Base-by-base conservation (phyloP, 1,284 basidiomycete species). In the Testicularia cyperi region DNA sequence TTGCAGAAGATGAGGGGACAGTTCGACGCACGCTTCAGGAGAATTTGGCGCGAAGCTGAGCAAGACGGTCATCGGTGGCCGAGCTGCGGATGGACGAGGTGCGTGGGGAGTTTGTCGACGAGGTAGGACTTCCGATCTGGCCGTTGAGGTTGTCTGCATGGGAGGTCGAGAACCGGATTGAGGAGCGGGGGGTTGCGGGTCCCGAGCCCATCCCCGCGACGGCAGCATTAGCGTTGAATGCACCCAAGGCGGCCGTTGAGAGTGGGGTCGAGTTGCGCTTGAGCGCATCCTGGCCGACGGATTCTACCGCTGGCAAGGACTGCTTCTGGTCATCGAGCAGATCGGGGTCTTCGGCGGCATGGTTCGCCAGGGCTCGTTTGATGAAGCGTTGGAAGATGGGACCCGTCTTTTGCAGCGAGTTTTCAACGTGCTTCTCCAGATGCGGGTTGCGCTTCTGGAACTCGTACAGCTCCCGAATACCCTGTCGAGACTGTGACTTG, bases 381-480 rank as follows among this genome's bases (percentile, higher is more conserved):
- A 80, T 75, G 57, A 79, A 80, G 0, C 70, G 48, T 49, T 80
- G 78, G 68, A 80, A 80, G 56, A 78, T 78, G 7, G 74, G 75
- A 1, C 79, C 79, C 2, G 79, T 79, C 19, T 73, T 75, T 21
- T 78, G 69, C 53, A 79, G 72, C 55, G 74, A 75, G 28, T 69
- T 67, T 41, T 77, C 88, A 14, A 96, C 89, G 47, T 87, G 86
- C 5, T 83, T 80, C 69, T 86, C 84, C 75, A 92, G 92, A 63
- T 90, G 87, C 0, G 92, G 94, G 72, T 96, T 85, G 22, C 85
- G 85, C 78, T 94, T 94, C 68, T 95, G 80, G 80, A 92, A 97
- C 33, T 92, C 86, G 74, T 97, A 91, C 29, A 99, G 80, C 65
- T 92, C 90, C n/a, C 90, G 92, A 48, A 99, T 92, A 5, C 90